Base-by-base conservation (phyloP, 768 basidiomycete genomes). In the Pulveroboletus sp. region DNA sequence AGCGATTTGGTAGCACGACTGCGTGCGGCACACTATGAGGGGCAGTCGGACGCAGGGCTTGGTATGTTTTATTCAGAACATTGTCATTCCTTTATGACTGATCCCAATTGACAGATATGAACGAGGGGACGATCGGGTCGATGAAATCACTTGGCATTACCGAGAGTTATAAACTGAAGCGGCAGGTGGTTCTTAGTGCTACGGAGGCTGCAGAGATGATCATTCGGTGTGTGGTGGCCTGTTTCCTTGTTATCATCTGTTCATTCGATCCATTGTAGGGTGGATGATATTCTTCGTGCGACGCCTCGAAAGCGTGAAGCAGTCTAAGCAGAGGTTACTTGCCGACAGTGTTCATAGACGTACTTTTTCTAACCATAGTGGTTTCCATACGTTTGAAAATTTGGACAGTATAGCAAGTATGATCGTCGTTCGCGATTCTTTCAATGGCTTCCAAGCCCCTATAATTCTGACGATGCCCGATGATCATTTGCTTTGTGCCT, bases 121-220 rank as follows among this genome's bases (percentile, higher is more conserved):
- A 92, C 27, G 62, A 82, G 38, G 95, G 91, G 3, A 69, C 73
- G 1, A 85, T 99, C 47, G 93, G 80, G 0, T 94, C 91, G 7
- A 97, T 99, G 97, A 76, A 69, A 58, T 69, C 82, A 40, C 74
- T 95, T 11, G 97, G 97, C 27, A 72, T 99, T 32, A 97, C 94
- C 0, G 95, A 99, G 73, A 94, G 90, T 59, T 99, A 92, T 72
- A 98, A 98, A 75, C 76, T 99, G 55, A 99, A 99, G 74, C 77
- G 86, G 34, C 94, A 97, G 69, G 94, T 98, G 1, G 87, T 99
- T 4, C 71, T 90, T 40, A 95, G 92, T 62, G 94, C 97, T 2
- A 91, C 85, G 49, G 97, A 99, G 66, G 97, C 94, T 16, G 88
- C 92, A 2, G 97, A 98, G 75, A 98, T 98, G 95, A 97, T 99